Evolutionary conservation across 2,329 filamentous ascomycete species (phyloP), one percentile per base, ranked within the genome.

Genomic region (Aureobasidium subglaciale): DNA sequence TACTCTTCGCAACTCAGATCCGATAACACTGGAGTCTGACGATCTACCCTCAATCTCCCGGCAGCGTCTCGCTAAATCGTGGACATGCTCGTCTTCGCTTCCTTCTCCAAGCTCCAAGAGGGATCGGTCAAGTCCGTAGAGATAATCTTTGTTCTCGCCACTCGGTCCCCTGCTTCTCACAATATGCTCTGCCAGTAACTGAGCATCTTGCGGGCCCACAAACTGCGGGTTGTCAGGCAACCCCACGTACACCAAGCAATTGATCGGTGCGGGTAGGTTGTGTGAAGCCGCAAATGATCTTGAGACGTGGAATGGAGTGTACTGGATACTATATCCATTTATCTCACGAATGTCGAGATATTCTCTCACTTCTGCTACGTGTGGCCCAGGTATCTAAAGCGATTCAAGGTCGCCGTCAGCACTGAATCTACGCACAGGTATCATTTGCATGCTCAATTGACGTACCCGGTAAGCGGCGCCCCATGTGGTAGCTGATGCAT

Each of bases 301-400:
- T 4, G 81, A 77, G 6, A 86, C 84, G 64, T 91, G 78, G 70
- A 97, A 96, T 0, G 87, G 83, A 25, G 90, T 89, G 70, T 90
- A 89, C 71, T 96, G 91, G 62, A 96, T 95, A 54, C 85, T 88
- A 73, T 99, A 99, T 24, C 93, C 93, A 73, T 97, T 96, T 67
- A 97, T 96, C 72, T 99, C 93, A 42, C 93, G 86, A 61, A 96
- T 92, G 71, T 97, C 91, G 45, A 99, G 87, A 69, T 96, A 96
- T 57, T 85, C 80, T 63, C 88, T 86, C 4, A 96, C 92, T 73
- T 92, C 86, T 58, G 83, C 79, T 20, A 95, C 90, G 62, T 84
- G 80, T 2, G 81, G 76, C 6, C 84, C 71, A 25, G 80, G 77
- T 71, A 96, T 92, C 66, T 92, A 87, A 11, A 32, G 22, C 18